These are phyloP conservation scores for Daldinia decipiens DNA, from an alignment of 495 filamentous ascomycete genomes.

Conservation along the genomic window DNA sequence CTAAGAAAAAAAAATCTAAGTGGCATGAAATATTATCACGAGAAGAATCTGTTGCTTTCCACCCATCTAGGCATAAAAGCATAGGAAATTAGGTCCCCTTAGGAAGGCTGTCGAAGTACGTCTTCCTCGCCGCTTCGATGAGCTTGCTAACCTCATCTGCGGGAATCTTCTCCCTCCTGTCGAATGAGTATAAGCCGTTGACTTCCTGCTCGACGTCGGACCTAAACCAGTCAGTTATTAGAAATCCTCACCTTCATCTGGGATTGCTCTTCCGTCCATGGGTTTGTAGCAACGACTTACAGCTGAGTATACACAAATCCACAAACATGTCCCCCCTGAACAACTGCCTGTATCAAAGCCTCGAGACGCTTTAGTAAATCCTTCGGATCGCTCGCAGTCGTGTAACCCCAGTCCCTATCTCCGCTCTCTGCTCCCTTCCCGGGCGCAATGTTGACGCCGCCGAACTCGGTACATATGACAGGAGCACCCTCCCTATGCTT, in stretches of 20 bases:
- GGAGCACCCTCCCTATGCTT: conserved; percentile 61
- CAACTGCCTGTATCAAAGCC: conserved; percentile 45
- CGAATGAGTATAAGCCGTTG: conserved; percentile 71
- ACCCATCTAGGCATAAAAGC: not conserved
- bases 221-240: conserved; percentile 21
- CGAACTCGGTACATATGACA: conserved; percentile 68
- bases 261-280: not conserved
- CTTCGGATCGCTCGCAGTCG: conserved; percentile 47
- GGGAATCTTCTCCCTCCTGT: conserved; percentile 60
- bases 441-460: conserved; percentile 67
- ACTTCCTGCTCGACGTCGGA: conserved; percentile 73
- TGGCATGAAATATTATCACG: no score
- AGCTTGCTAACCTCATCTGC: conserved; percentile 48
- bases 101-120: conserved; percentile 42
- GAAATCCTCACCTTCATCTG: not conserved
- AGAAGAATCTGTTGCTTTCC: no score
- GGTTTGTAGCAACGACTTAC: conserved; percentile 32
- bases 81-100: conserved; percentile 8
- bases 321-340: conserved; percentile 40
- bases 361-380: conserved; percentile 48
- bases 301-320: conserved; percentile 52
- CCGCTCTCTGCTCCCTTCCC: conserved; percentile 44
- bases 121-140: conserved; percentile 44
- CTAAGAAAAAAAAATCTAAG: no score
- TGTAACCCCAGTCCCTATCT: conserved; percentile 52